A percentile compares a stretch with the other conserved stretches of the same genome.
These are phyloP conservation scores for Talaromyces proteolyticus DNA, from an alignment of 495 filamentous ascomycete species.

Conservation along the genomic window DNA sequence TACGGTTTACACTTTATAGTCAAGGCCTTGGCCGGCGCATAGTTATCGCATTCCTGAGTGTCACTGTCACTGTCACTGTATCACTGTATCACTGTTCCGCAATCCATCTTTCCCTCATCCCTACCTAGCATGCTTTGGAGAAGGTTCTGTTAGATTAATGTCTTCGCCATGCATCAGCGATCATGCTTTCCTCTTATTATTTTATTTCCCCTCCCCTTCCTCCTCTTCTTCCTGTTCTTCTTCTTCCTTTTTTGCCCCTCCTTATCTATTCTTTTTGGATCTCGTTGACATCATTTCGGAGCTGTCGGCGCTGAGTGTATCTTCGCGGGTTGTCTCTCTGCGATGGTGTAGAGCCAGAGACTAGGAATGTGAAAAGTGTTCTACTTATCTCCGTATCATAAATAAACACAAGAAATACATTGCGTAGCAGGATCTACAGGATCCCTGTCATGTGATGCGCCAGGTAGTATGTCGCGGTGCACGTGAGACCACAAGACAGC, in stretches of 20 bases:
- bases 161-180: background rate
- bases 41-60: too few species aligned
- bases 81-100: constrained; percentile 3
- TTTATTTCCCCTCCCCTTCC: constrained; percentile 4
- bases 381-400: too few species aligned
- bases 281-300: too few species aligned
- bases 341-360: too few species aligned
- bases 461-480: background rate
- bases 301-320: background rate
- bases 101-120: background rate
- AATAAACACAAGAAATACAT: too few species aligned
- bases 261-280: background rate
- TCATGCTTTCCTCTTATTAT: constrained; percentile 9
- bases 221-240: constrained; percentile 3
- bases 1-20: too few species aligned
- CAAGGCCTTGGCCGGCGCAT: too few species aligned
- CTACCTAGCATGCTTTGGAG: constrained; percentile 7
- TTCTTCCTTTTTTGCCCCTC: background rate
- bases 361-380: too few species aligned
- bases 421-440: too few species aligned
- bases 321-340: too few species aligned
- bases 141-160: constrained; percentile 1
- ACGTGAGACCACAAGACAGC: background rate
- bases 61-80: too few species aligned
- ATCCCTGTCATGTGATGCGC: background rate